Evolutionary conservation across 2,329 filamentous ascomycete genomes (phyloP).

Genomic region (Colletotrichum tamarilloi): DNA sequence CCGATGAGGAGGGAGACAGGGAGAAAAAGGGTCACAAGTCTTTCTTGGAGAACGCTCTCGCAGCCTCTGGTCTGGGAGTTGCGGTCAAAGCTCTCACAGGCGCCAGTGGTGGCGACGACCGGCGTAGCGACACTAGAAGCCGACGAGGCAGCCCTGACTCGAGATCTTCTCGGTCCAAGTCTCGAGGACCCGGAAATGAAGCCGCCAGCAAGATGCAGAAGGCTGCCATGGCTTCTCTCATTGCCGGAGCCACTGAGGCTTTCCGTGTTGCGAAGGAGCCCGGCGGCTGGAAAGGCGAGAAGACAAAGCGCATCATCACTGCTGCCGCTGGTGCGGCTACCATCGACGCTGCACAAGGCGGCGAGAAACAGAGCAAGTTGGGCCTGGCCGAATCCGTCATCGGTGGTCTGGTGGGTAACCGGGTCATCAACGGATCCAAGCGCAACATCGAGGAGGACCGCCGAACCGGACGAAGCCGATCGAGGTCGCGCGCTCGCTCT

Average conservation of each 20-base stretch:
- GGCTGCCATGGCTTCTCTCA: constrained; percentile 88
- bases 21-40: constrained; percentile 72
- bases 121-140: constrained; percentile 46
- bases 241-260: constrained; percentile 91
- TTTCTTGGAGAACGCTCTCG: constrained; percentile 72
- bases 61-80: constrained; percentile 70
- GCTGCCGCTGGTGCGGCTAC: constrained; percentile 88
- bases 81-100: constrained; percentile 71
- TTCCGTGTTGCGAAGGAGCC: constrained; percentile 91
- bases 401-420: constrained; percentile 87
- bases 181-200: constrained; percentile 59
- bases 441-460: constrained; percentile 73
- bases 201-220: constrained; percentile 76
- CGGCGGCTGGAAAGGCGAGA: constrained; percentile 89
- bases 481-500: constrained; percentile 74
- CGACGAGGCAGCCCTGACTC: constrained; percentile 51
- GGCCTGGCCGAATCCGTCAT: constrained; percentile 89
- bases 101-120: constrained; percentile 55
- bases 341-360: constrained; percentile 81
- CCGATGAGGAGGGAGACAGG: constrained; percentile 65
- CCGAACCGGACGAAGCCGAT: constrained; percentile 72
- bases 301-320: constrained; percentile 91
- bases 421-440: constrained; percentile 83
- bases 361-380: constrained; percentile 80
- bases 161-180: constrained; percentile 63